phyloP scores from a whole-genome alignment of 1,139 yeast genomes.

The Tardiomyces digboiensis region DNA sequence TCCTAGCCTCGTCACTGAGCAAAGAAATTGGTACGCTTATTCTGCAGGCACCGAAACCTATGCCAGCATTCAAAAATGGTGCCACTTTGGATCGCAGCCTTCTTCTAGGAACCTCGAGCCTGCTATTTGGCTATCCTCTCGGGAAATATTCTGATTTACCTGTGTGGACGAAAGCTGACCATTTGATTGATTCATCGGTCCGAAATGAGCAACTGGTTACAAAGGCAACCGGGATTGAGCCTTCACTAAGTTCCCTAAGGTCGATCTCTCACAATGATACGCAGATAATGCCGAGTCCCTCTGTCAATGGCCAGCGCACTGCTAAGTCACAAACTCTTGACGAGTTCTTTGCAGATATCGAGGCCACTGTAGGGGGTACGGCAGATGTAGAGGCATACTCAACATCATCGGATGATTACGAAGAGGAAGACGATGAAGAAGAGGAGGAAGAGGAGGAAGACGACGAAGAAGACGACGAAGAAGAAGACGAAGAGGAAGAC shows the following conservation, averaged over 20 bases:
- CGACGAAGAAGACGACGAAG: conserved; percentile 6
- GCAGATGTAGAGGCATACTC: conserved; percentile 13
- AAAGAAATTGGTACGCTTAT: conserved; percentile 61
- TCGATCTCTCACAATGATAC: not conserved
- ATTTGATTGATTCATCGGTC: conserved; percentile 18
- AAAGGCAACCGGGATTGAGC: conserved; percentile 1
- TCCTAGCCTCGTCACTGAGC: conserved; percentile 30
- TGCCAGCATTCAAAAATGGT: conserved; percentile 17
- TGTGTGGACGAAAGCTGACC: conserved; percentile 15
- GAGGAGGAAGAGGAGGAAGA: conserved; percentile 16
- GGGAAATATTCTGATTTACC: conserved; percentile 23
- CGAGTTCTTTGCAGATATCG: conserved; percentile 65
- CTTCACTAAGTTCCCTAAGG: not conserved
- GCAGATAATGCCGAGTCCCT: too few relatives aligned
- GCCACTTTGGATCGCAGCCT: conserved; percentile 26
- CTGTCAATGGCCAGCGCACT: not conserved
- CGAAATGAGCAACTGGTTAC: conserved; percentile 18
- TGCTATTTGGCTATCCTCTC: conserved; percentile 24
- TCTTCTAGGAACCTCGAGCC: conserved; percentile 25
- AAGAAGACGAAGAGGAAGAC: conserved; percentile 1
- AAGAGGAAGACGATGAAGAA: conserved; percentile 19
- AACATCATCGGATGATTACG: conserved; percentile 19
- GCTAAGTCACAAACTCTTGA: conserved; percentile 63
- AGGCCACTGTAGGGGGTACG: conserved; percentile 10
- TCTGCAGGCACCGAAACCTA: conserved; percentile 75